Percentiles rank a stretch among this genome's conserved stretches.
phyloP scores from a whole-genome alignment of 495 filamentous ascomycete species.

The Penicillium atrosanguineum region DNA sequence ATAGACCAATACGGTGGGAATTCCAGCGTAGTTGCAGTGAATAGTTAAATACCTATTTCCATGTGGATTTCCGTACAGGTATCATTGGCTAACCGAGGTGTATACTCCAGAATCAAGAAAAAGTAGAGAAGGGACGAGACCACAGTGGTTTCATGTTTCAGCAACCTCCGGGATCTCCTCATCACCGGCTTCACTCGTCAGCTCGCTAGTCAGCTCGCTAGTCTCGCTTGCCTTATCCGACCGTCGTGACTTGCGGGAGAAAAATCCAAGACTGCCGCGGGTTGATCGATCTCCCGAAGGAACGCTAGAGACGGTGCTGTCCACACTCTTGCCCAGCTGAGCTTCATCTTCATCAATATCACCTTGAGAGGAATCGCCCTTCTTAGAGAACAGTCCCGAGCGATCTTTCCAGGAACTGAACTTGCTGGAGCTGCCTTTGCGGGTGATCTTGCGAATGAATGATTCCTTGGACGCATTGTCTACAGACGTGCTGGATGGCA shows the following conservation, averaged over 20 bases:
- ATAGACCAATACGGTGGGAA: background rate
- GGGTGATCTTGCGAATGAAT: constrained; percentile 69
- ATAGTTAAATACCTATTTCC: background rate
- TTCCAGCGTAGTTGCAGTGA: background rate
- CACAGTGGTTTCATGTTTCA: constrained; percentile 4
- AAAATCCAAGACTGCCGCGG: constrained; percentile 48
- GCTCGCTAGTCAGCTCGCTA: constrained; percentile 46
- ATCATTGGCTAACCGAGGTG: background rate
- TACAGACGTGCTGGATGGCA: constrained; percentile 62
- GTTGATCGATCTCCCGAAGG: constrained; percentile 45
- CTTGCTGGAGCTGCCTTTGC: constrained; percentile 77
- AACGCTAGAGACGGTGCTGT: constrained; percentile 44
- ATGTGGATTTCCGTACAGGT: background rate
- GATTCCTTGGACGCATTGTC: constrained; percentile 62
- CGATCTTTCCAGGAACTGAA: constrained; percentile 73
- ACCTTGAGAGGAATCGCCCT: constrained; percentile 50
- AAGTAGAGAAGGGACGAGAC: background rate
- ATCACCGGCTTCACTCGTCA: constrained; percentile 46
- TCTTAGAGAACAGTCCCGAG: constrained; percentile 61
- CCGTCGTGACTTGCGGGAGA: constrained; percentile 49
- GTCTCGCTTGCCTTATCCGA: constrained; percentile 47
- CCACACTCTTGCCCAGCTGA: constrained; percentile 48
- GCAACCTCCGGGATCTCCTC: constrained; percentile 42
- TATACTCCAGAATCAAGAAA: background rate
- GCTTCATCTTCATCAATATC: constrained; percentile 53